Conservation (phyloP, 1,139 yeast genomes). For the Nakaseomyces uthaithaninus region DNA sequence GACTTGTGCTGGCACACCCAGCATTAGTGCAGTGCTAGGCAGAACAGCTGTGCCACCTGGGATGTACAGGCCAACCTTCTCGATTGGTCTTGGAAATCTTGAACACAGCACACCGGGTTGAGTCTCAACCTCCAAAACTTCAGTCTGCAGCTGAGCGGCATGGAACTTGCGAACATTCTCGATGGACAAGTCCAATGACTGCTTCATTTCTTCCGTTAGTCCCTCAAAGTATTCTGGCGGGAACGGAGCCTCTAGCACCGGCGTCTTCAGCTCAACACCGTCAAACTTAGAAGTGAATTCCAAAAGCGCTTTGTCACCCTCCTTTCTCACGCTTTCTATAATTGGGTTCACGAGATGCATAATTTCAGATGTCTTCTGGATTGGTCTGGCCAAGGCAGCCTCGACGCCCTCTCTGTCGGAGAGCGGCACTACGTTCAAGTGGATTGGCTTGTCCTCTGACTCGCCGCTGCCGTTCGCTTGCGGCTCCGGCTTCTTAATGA, state of each 20-base stretch:
- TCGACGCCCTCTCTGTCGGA: slow-evolving; percentile 40
- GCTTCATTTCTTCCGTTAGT: slow-evolving; percentile 66
- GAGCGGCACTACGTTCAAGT: slow-evolving; percentile 55
- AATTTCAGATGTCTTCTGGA: slow-evolving; percentile 82
- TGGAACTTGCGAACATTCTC: slow-evolving; percentile 87
- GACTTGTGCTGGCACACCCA: slow-evolving; percentile 98
- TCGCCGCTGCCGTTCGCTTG: slow-evolving; percentile 17
- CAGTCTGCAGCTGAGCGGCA: slow-evolving; percentile 73
- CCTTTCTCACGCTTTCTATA: slow-evolving; percentile 60
- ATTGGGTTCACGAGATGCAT: slow-evolving; percentile 91
- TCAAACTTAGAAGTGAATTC: slow-evolving; percentile 89
- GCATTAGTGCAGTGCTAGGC: slow-evolving; percentile 96
- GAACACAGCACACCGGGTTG: slow-evolving; percentile 90
- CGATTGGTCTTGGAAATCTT: slow-evolving; percentile 90
- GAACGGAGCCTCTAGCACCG: slow-evolving; percentile 83
- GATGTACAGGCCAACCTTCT: slow-evolving; percentile 86
- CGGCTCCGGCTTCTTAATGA: slow-evolving; percentile 32
- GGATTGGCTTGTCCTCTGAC: slow-evolving; percentile 37
- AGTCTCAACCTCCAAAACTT: slow-evolving; percentile 79
- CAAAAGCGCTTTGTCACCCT: slow-evolving; percentile 79
- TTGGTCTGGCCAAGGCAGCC: slow-evolving; percentile 73
- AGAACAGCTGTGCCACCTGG: slow-evolving; percentile 99
- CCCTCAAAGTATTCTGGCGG: slow-evolving; percentile 54
- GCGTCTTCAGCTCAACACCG: slow-evolving; percentile 61
- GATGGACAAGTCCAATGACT: slow-evolving; percentile 83